A percentile compares a stretch with the other conserved stretches of the same genome.
Evolutionary conservation across 2,329 filamentous ascomycete species (phyloP).

Genomic region (Diplodia intermedia): DNA sequence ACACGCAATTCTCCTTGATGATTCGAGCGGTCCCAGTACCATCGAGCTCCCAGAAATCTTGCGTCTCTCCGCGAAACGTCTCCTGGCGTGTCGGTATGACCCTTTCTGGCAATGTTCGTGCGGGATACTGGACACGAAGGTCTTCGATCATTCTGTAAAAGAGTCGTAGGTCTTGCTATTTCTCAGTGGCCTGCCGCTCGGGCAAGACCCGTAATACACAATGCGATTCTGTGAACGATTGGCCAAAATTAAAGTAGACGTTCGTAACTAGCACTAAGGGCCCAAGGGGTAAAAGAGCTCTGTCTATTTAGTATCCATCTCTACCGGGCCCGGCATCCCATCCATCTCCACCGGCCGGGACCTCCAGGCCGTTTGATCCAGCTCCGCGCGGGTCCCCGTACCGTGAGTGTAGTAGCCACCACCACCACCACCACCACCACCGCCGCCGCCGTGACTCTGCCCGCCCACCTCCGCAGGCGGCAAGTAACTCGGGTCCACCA

Average conservation of each 20-base stretch:
- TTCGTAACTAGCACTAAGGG: too few species aligned
- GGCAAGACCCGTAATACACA: neutral
- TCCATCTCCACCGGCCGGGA: too few species aligned
- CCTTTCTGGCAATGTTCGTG: neutral
- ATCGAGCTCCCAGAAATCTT: neutral
- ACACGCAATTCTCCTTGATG: slow-evolving; percentile 34
- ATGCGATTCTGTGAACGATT: neutral
- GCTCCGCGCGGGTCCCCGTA: neutral
- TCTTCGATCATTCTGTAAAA: neutral
- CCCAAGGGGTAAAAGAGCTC: too few species aligned
- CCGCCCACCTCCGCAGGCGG: neutral
- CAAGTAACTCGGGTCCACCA: neutral
- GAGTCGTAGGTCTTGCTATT: neutral
- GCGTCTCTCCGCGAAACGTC: neutral
- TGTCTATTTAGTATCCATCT: too few species aligned
- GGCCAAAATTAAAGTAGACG: neutral
- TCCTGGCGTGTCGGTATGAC: neutral
- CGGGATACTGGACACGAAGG: neutral
- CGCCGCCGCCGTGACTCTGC: neutral
- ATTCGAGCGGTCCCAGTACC: neutral
- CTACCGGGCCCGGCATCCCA: too few species aligned
- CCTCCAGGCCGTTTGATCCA: neutral
- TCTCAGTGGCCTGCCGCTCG: neutral
- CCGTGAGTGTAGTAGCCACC: neutral
- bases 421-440: neutral